Conservation (phyloP, 2,329 filamentous ascomycete genomes). For the Endothia cerciana region DNA sequence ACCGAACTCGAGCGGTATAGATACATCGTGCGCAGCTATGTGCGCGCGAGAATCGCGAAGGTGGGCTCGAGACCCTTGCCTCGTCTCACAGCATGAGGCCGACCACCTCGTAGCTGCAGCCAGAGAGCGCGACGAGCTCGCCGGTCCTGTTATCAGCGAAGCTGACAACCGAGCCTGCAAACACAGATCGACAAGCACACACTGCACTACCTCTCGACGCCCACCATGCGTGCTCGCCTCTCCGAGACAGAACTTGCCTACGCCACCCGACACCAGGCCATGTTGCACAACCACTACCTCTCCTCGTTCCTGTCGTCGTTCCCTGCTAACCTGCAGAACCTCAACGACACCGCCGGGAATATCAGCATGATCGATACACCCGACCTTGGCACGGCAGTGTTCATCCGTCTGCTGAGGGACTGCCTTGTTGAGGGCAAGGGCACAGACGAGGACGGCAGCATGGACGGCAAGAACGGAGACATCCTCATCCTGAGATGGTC, state of each 20-base stretch:
- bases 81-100: neutral
- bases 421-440: slow-evolving; percentile 62
- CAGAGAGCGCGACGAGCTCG: neutral
- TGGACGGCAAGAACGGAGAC: slow-evolving; percentile 65
- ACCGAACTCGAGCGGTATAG: slow-evolving; percentile 95
- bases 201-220: slow-evolving; percentile 69
- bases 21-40: slow-evolving; percentile 81
- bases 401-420: slow-evolving; percentile 73
- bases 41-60: slow-evolving; percentile 87
- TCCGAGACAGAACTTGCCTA: slow-evolving; percentile 81
- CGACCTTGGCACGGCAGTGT: slow-evolving; percentile 82
- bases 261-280: slow-evolving; percentile 79
- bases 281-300: slow-evolving; percentile 84
- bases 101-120: neutral
- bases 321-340: slow-evolving; percentile 74
- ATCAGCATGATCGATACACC: slow-evolving; percentile 91
- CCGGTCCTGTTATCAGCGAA: neutral
- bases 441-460: slow-evolving; percentile 63
- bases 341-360: slow-evolving; percentile 89
- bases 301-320: slow-evolving; percentile 84
- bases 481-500: slow-evolving; percentile 74
- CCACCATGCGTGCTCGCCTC: slow-evolving; percentile 62
- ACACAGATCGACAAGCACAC: slow-evolving; percentile 74
- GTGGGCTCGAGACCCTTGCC: slow-evolving; percentile 45
- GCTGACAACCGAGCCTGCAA: slow-evolving; percentile 11